Percentiles rank a stretch among this genome's conserved stretches.
These are phyloP conservation scores for Eucommia ulmoides DNA, from an alignment of 257 asterid genomes.

Conservation along the genomic window DNA sequence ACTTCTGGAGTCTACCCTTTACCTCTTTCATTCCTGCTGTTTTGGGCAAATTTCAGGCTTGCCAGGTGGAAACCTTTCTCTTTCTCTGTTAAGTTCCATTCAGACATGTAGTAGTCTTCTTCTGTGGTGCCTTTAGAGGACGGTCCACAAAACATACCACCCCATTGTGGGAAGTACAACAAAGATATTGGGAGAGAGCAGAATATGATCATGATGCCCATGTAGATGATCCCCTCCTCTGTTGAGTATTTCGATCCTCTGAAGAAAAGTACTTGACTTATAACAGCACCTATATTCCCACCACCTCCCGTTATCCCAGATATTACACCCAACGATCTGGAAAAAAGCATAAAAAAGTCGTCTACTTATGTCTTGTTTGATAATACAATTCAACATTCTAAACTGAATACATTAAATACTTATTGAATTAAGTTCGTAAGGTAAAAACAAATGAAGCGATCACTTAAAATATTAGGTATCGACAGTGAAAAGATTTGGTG, in stretches of 20 bases:
- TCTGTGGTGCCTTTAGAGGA: conserved; percentile 46
- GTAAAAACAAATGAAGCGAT: too few relatives aligned
- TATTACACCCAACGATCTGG: conserved; percentile 64
- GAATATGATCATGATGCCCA: conserved; percentile 77
- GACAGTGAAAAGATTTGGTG: too few relatives aligned
- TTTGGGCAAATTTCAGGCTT: conserved; percentile 68
- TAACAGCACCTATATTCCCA: conserved; percentile 65
- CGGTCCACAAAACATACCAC: conserved; percentile 64
- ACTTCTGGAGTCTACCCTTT: conserved; percentile 5
- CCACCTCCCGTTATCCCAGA: conserved; percentile 92
- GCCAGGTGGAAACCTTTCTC: conserved; percentile 43
- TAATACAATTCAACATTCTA: too few relatives aligned
- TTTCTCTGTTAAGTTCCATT: conserved; percentile 52
- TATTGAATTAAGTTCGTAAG: too few relatives aligned
- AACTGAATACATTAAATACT: too few relatives aligned
- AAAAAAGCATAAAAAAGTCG: too few relatives aligned
- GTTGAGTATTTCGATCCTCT: conserved; percentile 59
- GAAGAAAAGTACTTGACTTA: conserved; percentile 72
- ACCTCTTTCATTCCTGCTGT: conserved; percentile 61
- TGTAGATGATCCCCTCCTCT: conserved; percentile 53
- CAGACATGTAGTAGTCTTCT: conserved; percentile 72
- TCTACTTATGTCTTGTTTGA: too few relatives aligned
- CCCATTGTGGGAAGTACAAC: conserved; percentile 91
- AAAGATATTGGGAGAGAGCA: conserved; percentile 36
- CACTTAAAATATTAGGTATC: too few relatives aligned